These are phyloP conservation scores for Iberis pinnata DNA, from an alignment of 345 rosid species.

Conservation along the genomic window DNA sequence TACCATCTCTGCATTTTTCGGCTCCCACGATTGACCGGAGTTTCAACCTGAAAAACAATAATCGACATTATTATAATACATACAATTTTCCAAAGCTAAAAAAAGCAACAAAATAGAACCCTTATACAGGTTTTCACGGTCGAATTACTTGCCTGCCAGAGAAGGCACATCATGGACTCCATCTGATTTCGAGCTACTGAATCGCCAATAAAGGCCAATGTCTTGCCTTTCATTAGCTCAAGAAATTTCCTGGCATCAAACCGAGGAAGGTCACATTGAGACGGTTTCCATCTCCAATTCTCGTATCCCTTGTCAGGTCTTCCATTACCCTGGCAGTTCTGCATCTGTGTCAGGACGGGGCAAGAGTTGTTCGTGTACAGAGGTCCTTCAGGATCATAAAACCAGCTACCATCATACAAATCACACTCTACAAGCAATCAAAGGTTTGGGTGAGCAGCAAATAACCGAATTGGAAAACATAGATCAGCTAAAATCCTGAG, in stretches of 20 bases:
- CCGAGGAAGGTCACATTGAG: slow-evolving; percentile 79
- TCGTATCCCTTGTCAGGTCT: slow-evolving; percentile 90
- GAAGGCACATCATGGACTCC: slow-evolving; percentile 96
- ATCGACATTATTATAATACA: neutral
- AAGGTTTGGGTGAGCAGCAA: neutral
- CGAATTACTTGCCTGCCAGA: slow-evolving; percentile 84
- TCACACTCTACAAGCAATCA: slow-evolving; percentile 57
- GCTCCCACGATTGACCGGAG: slow-evolving; percentile 82
- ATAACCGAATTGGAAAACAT: neutral
- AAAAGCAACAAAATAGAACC: too few relatives aligned
- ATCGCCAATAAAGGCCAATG: slow-evolving; percentile 86
- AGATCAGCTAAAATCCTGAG: slow-evolving; percentile 7
- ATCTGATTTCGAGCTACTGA: slow-evolving; percentile 98
- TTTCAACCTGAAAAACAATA: slow-evolving; percentile 66
- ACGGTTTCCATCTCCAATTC: slow-evolving; percentile 94
- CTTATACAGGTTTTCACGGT: slow-evolving; percentile 5
- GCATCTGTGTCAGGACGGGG: slow-evolving; percentile 90
- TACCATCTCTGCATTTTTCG: slow-evolving; percentile 76
- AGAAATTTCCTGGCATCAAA: slow-evolving; percentile 83
- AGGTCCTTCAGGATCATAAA: slow-evolving; percentile 73
- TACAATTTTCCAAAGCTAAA: neutral
- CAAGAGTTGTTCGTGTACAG: slow-evolving; percentile 85
- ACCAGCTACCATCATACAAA: slow-evolving; percentile 76
- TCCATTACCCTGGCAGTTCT: slow-evolving; percentile 98
- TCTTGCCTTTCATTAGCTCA: slow-evolving; percentile 89